Conservation (phyloP, 202 grass and related monocot species). For the Bolboschoenoplectus hybrid region DNA sequence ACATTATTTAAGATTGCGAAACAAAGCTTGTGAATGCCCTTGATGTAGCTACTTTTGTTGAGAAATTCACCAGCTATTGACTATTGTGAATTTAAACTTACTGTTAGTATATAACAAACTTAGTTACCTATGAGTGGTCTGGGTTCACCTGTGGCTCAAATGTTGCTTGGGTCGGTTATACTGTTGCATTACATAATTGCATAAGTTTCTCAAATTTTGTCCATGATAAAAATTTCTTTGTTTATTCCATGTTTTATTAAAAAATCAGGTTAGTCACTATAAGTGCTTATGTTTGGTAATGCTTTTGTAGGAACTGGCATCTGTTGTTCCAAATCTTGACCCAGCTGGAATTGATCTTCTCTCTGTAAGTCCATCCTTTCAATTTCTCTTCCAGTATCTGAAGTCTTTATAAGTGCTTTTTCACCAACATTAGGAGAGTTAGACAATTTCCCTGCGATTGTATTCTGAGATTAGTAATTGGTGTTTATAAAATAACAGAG, state of each 20-base stretch:
- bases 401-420: neutral
- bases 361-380: constrained; percentile 62
- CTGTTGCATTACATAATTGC: neutral
- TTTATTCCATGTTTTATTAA: neutral
- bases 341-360: constrained; percentile 85
- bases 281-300: constrained; percentile 16
- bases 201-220: neutral
- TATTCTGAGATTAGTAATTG: neutral
- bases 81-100: neutral
- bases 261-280: neutral
- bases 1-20: neutral
- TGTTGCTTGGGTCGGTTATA: constrained; percentile 16
- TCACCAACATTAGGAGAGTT: neutral
- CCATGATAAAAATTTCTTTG: neutral
- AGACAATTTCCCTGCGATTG: neutral
- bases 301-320: constrained; percentile 67
- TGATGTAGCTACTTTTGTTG: neutral
- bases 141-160: neutral
- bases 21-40: neutral
- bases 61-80: neutral
- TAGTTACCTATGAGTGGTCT: neutral
- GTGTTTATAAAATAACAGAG: constrained; percentile 48
- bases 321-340: constrained; percentile 82
- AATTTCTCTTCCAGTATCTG: constrained; percentile 11
- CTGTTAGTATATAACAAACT: constrained; percentile 20